Percentiles rank a stretch among this genome's conserved stretches.
Conservation (phyloP, 1,139 yeast genomes). For the Yamadazyma epiphylla region DNA sequence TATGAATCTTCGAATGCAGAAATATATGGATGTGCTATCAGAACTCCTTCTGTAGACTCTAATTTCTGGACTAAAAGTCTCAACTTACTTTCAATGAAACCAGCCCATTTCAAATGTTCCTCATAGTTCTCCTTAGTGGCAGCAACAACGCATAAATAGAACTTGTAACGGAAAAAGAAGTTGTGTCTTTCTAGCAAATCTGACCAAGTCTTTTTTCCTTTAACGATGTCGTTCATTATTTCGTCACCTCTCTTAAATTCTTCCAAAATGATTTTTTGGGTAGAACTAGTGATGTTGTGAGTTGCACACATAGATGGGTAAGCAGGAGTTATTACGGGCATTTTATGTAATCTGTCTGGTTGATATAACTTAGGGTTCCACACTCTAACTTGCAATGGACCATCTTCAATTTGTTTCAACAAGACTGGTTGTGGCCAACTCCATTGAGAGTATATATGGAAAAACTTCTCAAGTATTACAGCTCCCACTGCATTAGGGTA, state of each 20-base stretch:
- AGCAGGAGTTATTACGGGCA: constrained; percentile 99
- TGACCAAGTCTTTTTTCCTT: constrained; percentile 67
- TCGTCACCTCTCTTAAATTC: constrained; percentile 76
- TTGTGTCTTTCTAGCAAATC: constrained; percentile 75
- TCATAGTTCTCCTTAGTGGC: constrained; percentile 59
- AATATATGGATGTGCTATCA: constrained; percentile 85
- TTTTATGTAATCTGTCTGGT: constrained; percentile 81
- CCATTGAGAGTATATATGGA: constrained; percentile 85
- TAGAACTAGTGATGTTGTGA: constrained; percentile 86
- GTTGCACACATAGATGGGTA: constrained; percentile 99
- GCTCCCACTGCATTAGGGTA: constrained; percentile 97
- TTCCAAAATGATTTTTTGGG: constrained; percentile 70
- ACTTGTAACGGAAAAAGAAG: constrained; percentile 79
- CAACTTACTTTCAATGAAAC: constrained; percentile 85
- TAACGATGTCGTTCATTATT: constrained; percentile 63
- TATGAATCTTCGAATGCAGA: constrained; percentile 16
- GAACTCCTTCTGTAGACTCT: constrained; percentile 71
- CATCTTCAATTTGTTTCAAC: constrained; percentile 89
- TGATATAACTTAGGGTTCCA: constrained; percentile 95
- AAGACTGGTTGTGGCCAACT: constrained; percentile 98
- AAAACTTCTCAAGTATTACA: constrained; percentile 82
- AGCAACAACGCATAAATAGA: constrained; percentile 78
- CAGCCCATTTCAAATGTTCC: constrained; percentile 85
- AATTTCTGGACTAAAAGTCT: constrained; percentile 78
- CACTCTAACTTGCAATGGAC: constrained; percentile 91